phyloP scores from a whole-genome alignment of 2,329 filamentous ascomycete species.

The Hypoxylon sp. region DNA sequence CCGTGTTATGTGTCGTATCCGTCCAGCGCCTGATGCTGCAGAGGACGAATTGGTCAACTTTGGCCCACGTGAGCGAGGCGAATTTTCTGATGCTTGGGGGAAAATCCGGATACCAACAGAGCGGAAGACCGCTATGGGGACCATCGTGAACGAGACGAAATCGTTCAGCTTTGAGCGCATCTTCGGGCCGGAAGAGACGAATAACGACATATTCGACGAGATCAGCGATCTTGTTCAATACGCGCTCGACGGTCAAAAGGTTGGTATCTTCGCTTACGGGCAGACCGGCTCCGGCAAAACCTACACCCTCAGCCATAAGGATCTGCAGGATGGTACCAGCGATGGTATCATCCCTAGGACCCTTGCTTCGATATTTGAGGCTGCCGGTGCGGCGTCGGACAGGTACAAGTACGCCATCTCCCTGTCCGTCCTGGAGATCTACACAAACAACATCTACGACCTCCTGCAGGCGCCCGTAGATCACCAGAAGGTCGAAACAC shows the following conservation, averaged over 20 bases:
- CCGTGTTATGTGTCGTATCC: conserved; percentile 92
- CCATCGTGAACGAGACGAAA: conserved; percentile 75
- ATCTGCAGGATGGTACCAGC: conserved; percentile 40
- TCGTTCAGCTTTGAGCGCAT: conserved; percentile 91
- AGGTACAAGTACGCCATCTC: conserved; percentile 79
- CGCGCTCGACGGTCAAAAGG: conserved; percentile 91
- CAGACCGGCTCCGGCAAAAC: conserved; percentile 97
- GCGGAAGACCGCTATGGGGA: conserved; percentile 78
- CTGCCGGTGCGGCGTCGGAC: conserved; percentile 82
- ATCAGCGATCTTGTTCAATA: conserved; percentile 94
- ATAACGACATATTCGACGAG: conserved; percentile 87
- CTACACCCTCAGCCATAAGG: conserved; percentile 79
- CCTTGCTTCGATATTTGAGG: conserved; percentile 88
- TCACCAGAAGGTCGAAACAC: conserved; percentile 86
- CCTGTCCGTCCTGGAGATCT: conserved; percentile 94
- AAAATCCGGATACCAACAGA: conserved; percentile 83
- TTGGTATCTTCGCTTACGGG: conserved; percentile 97
- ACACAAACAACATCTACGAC: conserved; percentile 94
- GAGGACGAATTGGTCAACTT: conserved; percentile 59
- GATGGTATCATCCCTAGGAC: conserved; percentile 90
- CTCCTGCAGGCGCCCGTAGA: conserved; percentile 66
- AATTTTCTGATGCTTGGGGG: conserved; percentile 78
- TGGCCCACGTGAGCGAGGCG: conserved; percentile 61
- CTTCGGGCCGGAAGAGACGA: conserved; percentile 77
- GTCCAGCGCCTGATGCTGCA: conserved; percentile 70